Conservation (phyloP, 2,329 filamentous ascomycete genomes). For the Aspergillus sp. region DNA sequence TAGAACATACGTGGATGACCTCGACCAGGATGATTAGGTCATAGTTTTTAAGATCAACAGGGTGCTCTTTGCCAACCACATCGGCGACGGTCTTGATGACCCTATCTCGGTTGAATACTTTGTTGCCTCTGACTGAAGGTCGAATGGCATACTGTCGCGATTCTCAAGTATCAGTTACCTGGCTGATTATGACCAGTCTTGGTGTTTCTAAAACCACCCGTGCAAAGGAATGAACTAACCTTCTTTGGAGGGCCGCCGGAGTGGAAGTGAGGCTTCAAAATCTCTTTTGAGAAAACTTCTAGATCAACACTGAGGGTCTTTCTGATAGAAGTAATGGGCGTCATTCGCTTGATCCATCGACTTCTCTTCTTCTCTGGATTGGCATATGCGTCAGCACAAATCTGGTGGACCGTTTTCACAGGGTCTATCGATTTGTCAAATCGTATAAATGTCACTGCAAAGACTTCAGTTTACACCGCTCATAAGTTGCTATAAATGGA, state of each 20-base stretch:
- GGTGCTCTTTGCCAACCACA: conserved; percentile 53
- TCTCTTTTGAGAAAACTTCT: conserved; percentile 51
- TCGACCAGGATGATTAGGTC: conserved; percentile 59
- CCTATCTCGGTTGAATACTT: conserved; percentile 51
- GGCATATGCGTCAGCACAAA: conserved; percentile 53
- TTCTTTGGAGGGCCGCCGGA: conserved; percentile 47
- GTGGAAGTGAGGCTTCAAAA: conserved; percentile 58
- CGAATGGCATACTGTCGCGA: conserved; percentile 56
- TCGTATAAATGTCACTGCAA: conserved; percentile 54
- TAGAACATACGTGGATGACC: conserved; percentile 52
- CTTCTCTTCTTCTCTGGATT: conserved; percentile 49
- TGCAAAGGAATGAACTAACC: conserved; percentile 32
- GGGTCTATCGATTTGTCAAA: conserved; percentile 55
- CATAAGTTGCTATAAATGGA: background rate
- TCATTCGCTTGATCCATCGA: conserved; percentile 57
- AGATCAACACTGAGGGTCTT: conserved; percentile 56
- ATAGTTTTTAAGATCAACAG: conserved; percentile 57
- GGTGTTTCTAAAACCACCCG: no score
- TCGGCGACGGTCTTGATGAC: conserved; percentile 57
- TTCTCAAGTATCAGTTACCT: conserved; percentile 1
- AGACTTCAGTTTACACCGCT: background rate
- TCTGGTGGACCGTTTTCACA: conserved; percentile 53
- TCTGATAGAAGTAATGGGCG: conserved; percentile 54
- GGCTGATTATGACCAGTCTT: background rate
- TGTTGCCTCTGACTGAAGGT: conserved; percentile 57